phyloP scores from a whole-genome alignment of 495 filamentous ascomycete genomes.

The Acidomyces sp. region DNA sequence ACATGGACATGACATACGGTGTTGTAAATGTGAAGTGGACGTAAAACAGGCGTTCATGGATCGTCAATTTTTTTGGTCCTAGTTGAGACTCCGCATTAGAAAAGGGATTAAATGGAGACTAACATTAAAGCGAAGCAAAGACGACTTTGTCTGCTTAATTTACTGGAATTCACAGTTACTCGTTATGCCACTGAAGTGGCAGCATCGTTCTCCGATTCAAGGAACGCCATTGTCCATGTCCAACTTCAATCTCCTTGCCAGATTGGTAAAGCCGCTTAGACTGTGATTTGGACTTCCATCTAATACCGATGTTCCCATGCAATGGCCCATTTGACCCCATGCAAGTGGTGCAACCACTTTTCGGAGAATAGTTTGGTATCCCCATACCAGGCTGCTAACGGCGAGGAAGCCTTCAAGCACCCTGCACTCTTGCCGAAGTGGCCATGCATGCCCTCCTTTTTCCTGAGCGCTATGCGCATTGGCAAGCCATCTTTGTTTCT shows the following conservation, averaged over 20 bases:
- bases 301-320: not conserved
- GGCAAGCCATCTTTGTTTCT: not conserved
- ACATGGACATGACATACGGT: too few species aligned
- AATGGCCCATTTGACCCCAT: not conserved
- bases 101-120: too few species aligned
- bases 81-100: too few species aligned
- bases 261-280: not conserved
- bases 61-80: too few species aligned
- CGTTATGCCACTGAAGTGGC: too few species aligned
- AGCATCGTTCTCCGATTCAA: not conserved
- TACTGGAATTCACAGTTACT: too few species aligned
- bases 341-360: not conserved
- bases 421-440: not conserved
- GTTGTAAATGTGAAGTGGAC: too few species aligned
- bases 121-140: too few species aligned
- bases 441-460: not conserved
- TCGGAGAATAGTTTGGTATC: not conserved
- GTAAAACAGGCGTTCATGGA: too few species aligned
- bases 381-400: not conserved
- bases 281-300: not conserved
- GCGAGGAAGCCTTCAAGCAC: not conserved
- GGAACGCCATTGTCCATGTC: not conserved
- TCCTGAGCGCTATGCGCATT: not conserved
- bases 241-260: not conserved
- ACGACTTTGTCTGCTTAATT: too few species aligned